Percentiles rank a stretch among this genome's conserved stretches.
These are phyloP conservation scores for Auricularia heimuer DNA, from an alignment of 768 basidiomycete species.

Conservation along the genomic window DNA sequence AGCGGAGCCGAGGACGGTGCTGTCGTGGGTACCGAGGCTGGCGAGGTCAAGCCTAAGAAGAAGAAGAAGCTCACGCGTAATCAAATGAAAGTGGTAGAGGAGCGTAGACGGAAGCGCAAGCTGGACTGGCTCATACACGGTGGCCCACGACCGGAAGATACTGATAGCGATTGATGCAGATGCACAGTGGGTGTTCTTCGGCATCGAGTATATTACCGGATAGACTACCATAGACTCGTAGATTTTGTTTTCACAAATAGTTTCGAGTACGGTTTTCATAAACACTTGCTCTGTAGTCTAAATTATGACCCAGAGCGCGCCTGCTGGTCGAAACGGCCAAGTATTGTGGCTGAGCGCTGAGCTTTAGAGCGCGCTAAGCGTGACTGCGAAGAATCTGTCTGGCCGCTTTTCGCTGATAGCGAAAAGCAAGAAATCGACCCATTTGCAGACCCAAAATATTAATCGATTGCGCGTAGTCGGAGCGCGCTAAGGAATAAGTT, in stretches of 20 bases:
- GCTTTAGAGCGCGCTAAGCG: too few relatives aligned
- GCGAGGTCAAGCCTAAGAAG: constrained; percentile 31
- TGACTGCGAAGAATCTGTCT: too few relatives aligned
- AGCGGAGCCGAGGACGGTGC: constrained; percentile 64
- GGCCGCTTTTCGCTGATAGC: too few relatives aligned
- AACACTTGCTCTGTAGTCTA: too few relatives aligned
- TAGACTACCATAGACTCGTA: neutral
- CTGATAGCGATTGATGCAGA: constrained; percentile 44
- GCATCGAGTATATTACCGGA: neutral
- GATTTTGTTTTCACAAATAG: neutral
- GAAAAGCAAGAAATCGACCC: too few relatives aligned
- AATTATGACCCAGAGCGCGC: too few relatives aligned
- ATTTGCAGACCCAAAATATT: too few relatives aligned
- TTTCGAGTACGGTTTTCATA: too few relatives aligned
- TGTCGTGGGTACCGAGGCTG: constrained; percentile 22
- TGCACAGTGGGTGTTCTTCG: neutral
- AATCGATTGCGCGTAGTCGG: too few relatives aligned
- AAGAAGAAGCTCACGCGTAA: constrained; percentile 91
- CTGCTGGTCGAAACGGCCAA: too few relatives aligned
- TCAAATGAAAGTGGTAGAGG: constrained; percentile 82
- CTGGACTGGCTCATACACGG: constrained; percentile 75
- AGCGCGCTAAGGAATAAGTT: too few relatives aligned
- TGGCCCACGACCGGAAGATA: constrained; percentile 76
- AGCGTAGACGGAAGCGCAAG: constrained; percentile 70
- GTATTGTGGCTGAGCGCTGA: too few relatives aligned